These are phyloP conservation scores for Tuber indicum DNA, from an alignment of 495 filamentous ascomycete genomes.

Conservation along the genomic window DNA sequence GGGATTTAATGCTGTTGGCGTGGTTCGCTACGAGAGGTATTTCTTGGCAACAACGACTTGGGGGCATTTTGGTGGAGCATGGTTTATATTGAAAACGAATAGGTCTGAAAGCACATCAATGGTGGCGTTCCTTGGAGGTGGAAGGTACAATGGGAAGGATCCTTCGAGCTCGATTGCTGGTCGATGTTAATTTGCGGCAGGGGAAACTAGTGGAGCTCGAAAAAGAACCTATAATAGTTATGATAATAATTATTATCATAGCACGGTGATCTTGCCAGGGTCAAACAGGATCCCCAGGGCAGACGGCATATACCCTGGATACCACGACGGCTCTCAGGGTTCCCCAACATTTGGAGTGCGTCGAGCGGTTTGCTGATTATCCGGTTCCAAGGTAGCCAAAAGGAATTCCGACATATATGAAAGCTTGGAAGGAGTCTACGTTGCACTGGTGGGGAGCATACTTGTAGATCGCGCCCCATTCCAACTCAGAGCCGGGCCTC, in stretches of 20 bases:
- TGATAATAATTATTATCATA: too few species aligned
- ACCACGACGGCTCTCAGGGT: slow-evolving; percentile 16
- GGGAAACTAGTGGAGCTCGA: neutral
- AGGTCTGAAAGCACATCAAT: slow-evolving; percentile 29
- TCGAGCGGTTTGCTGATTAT: slow-evolving; percentile 30
- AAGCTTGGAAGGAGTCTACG: neutral
- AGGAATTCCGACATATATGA: neutral
- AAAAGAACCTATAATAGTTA: neutral
- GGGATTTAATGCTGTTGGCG: slow-evolving; percentile 2
- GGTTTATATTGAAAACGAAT: slow-evolving; percentile 22
- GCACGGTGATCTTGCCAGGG: neutral
- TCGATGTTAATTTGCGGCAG: neutral
- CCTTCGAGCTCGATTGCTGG: slow-evolving; percentile 27
- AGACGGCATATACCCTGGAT: slow-evolving; percentile 10
- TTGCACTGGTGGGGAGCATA: neutral
- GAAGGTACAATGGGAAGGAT: slow-evolving; percentile 15
- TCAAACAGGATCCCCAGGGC: neutral
- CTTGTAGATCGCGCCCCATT: neutral
- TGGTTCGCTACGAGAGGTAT: slow-evolving; percentile 25
- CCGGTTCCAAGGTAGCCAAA: neutral
- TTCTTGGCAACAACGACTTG: slow-evolving; percentile 34
- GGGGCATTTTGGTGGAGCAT: too few species aligned
- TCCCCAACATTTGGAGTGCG: slow-evolving; percentile 31
- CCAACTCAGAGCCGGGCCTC: slow-evolving; percentile 8
- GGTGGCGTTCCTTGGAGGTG: slow-evolving; percentile 15